These are phyloP conservation scores for Phytophthora idaei DNA, from an alignment of 352 stramenopile species.

Conservation along the genomic window DNA sequence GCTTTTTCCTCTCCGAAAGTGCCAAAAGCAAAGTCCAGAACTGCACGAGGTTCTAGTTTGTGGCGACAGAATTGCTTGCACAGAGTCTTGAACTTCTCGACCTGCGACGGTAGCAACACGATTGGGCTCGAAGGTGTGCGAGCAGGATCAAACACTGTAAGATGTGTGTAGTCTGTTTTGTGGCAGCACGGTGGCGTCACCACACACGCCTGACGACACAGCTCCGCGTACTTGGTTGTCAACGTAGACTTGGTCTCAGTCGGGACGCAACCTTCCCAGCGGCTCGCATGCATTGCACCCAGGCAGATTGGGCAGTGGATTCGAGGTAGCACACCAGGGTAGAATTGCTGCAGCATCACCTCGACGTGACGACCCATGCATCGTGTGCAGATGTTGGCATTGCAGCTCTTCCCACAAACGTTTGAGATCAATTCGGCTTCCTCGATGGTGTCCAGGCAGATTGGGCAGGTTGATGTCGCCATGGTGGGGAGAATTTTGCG, in stretches of 20 bases:
- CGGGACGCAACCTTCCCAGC: slow-evolving; percentile 22
- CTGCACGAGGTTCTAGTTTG: slow-evolving; percentile 16
- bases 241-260: not conserved
- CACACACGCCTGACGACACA: slow-evolving; percentile 31
- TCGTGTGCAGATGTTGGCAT: slow-evolving; percentile 23
- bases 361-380: slow-evolving; percentile 34
- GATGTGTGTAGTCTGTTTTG: slow-evolving; percentile 43
- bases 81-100: slow-evolving; percentile 16
- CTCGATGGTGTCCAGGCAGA: slow-evolving; percentile 39
- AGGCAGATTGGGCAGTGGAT: slow-evolving; percentile 42
- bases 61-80: slow-evolving; percentile 32
- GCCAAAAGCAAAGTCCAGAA: slow-evolving; percentile 28
- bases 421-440: slow-evolving; percentile 4
- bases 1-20: slow-evolving; percentile 27
- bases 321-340: slow-evolving; percentile 35
- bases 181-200: slow-evolving; percentile 42
- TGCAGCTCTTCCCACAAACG: slow-evolving; percentile 29
- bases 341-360: slow-evolving; percentile 35
- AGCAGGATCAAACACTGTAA: slow-evolving; percentile 16
- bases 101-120: slow-evolving; percentile 18
- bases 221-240: slow-evolving; percentile 19
- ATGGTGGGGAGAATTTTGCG: slow-evolving; percentile 3
- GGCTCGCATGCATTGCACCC: slow-evolving; percentile 14
- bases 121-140: not conserved
- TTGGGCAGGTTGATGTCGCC: slow-evolving; percentile 35